Percentiles rank a stretch among this genome's conserved stretches.
phyloP scores from a whole-genome alignment of 78 protist species.

The Monocercomonoides exilis region DNA sequence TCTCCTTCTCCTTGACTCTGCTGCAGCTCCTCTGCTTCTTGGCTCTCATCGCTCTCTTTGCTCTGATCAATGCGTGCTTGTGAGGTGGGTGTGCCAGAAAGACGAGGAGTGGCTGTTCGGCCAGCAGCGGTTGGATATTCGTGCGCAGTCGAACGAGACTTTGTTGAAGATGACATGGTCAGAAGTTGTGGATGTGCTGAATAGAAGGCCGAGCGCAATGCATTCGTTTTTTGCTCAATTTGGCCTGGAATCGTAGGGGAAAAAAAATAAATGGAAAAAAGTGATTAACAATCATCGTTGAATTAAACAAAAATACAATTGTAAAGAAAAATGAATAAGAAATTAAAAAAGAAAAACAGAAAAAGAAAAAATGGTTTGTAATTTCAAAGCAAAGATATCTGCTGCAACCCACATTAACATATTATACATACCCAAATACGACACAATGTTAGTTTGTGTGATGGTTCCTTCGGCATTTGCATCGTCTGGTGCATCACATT shows the following conservation, averaged over 20 bases:
- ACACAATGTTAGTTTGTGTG: constrained; percentile 5
- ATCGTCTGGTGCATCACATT: background rate
- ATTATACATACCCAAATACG: constrained; percentile 4
- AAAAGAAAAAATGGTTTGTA: too few species aligned
- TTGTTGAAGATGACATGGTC: background rate
- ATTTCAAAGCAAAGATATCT: too few species aligned
- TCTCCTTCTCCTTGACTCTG: background rate
- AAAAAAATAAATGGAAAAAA: too few species aligned
- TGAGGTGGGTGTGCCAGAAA: background rate
- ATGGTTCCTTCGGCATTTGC: background rate
- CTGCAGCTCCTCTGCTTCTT: background rate
- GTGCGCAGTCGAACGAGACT: background rate
- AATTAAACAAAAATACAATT: too few species aligned
- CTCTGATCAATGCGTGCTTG: background rate
- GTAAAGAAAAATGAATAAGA: too few species aligned
- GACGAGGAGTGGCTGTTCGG: background rate
- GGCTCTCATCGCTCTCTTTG: background rate
- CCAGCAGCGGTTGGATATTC: background rate
- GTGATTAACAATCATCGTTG: too few species aligned
- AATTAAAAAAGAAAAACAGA: too few species aligned
- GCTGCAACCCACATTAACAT: too few species aligned
- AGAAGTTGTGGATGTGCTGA: background rate
- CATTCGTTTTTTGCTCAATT: constrained; percentile 19
- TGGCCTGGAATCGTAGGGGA: too few species aligned
- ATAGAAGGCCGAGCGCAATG: background rate